Percentiles rank a stretch among this genome's conserved stretches.
These are phyloP conservation scores for Phoma sp. DNA, from an alignment of 2,329 filamentous ascomycete species.

Conservation along the genomic window DNA sequence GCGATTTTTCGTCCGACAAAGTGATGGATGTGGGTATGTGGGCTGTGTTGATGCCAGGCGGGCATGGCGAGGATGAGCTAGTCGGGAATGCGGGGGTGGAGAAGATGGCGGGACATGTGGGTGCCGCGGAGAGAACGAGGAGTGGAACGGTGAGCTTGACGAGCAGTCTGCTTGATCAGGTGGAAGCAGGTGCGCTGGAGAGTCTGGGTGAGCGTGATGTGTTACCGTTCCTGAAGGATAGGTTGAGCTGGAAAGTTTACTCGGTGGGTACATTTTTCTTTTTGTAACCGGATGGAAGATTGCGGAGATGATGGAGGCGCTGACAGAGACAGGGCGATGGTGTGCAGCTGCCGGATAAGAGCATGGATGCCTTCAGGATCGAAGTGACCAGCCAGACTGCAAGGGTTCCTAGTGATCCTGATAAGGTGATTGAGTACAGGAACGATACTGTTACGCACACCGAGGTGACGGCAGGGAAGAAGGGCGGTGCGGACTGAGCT, in stretches of 20 bases:
- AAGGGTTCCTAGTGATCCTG: conserved; percentile 22
- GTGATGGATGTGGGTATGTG: conserved; percentile 33
- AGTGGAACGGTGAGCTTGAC: conserved; percentile 35
- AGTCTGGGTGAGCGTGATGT: conserved; percentile 30
- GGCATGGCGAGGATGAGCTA: conserved; percentile 23
- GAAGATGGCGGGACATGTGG: conserved; percentile 53
- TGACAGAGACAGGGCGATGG: conserved; percentile 20
- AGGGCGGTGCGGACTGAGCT: conserved; percentile 14
- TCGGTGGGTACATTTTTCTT: conserved; percentile 21
- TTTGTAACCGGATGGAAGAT: no score
- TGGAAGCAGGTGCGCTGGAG: conserved; percentile 24
- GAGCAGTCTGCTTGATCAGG: conserved; percentile 29
- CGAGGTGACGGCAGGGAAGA: conserved; percentile 22
- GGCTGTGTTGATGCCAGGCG: conserved; percentile 29
- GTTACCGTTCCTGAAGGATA: conserved; percentile 34
- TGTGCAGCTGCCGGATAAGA: conserved; percentile 11
- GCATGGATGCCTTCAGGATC: conserved; percentile 22
- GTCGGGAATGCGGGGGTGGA: background rate
- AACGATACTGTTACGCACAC: conserved; percentile 21
- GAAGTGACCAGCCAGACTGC: conserved; percentile 21
- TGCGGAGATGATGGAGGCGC: no score
- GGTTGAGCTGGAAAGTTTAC: conserved; percentile 37
- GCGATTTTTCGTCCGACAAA: conserved; percentile 23
- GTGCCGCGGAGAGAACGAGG: conserved; percentile 13
- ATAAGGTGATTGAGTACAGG: conserved; percentile 26